phyloP scores from a whole-genome alignment of 1,284 basidiomycete species.

The Cryptococcus hybrid region DNA sequence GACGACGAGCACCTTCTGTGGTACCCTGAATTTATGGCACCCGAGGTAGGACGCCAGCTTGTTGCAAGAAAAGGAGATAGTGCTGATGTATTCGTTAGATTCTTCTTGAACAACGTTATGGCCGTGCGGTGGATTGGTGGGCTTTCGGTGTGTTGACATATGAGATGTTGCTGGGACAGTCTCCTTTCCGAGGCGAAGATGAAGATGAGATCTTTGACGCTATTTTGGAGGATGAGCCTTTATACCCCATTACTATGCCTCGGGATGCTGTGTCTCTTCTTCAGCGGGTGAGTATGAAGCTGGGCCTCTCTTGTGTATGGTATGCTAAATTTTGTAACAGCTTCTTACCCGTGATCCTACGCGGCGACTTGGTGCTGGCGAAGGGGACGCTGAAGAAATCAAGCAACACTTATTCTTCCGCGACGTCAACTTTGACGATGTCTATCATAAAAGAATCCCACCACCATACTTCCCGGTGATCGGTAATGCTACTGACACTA shows the following conservation, averaged over 20 bases:
- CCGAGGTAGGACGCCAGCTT: slow-evolving; percentile 65
- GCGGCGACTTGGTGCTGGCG: slow-evolving; percentile 89
- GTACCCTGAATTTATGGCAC: slow-evolving; percentile 99
- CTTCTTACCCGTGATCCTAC: slow-evolving; percentile 89
- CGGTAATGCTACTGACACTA: slow-evolving; percentile 58
- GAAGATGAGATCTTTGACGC: slow-evolving; percentile 99
- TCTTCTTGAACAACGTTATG: slow-evolving; percentile 95
- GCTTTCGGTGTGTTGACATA: slow-evolving; percentile 98
- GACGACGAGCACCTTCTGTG: slow-evolving; percentile 99
- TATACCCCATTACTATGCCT: slow-evolving; percentile 99
- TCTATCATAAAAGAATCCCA: slow-evolving; percentile 92
- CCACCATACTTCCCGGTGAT: slow-evolving; percentile 97
- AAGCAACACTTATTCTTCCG: slow-evolving; percentile 98
- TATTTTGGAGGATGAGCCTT: slow-evolving; percentile 95
- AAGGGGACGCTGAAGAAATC: slow-evolving; percentile 94
- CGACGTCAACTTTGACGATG: slow-evolving; percentile 95
- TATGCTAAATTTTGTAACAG: slow-evolving; percentile 51
- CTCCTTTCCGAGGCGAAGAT: slow-evolving; percentile 98
- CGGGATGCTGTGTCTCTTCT: slow-evolving; percentile 93
- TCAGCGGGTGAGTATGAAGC: slow-evolving; percentile 66
- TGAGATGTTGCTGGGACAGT: slow-evolving; percentile 98
- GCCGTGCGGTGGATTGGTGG: slow-evolving; percentile 99
- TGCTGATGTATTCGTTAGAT: slow-evolving; percentile 59
- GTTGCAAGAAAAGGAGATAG: not conserved
- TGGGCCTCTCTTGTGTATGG: too few relatives aligned